Base-by-base conservation (phyloP, 2,329 filamentous ascomycete species). In the Plectosphaerella cucumerina region DNA sequence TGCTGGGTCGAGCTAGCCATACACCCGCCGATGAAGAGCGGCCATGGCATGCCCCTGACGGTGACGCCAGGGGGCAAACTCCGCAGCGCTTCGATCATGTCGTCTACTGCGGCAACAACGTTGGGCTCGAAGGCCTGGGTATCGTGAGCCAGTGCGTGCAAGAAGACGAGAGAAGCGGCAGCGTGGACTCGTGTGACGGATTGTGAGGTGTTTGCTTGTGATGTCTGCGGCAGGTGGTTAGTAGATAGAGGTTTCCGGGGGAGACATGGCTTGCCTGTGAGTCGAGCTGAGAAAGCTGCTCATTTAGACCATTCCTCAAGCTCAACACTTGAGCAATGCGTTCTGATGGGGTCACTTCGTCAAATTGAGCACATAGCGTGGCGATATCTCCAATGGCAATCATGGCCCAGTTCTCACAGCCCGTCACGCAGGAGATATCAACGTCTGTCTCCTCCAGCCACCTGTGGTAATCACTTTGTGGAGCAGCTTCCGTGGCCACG, bases 371-470 rank as follows among this genome's bases (percentile, higher is more conserved):
- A 18, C 50, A 46, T 14, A 51, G 22, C 14, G 15, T 17, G 12
- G 44, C 50, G 14, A 55, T 35, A 17, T 55, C 53, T 3, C 51
- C 53, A 12, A 55, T 47, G 21, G 53, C 50, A 4, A 49, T 31
- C 50, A 55, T 50, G 10, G 41, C 53, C 53, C 50, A 55, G 14
- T 51, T 53, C 22, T 55, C 50, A n/a, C 53, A 53, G 1, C 53
- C 51, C 50, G 50, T 55, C 4, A 53, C 44, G 15, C 45, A 47
- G 2, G 53, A 53, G 15, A 53, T 21, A 33, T 55, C 53, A 2
- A 51, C 23, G 9, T 50, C 50, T 12, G 50, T 48, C 10, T 50
- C 41, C 10, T 15, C 31, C 1, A 55, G 20, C 53, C 48, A 53
- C 12, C 18, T 26, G 21, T 35, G 44, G 22, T 51, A 55, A 9